phyloP scores from a whole-genome alignment of 352 stramenopile species.

The Lagenidium giganteum region DNA sequence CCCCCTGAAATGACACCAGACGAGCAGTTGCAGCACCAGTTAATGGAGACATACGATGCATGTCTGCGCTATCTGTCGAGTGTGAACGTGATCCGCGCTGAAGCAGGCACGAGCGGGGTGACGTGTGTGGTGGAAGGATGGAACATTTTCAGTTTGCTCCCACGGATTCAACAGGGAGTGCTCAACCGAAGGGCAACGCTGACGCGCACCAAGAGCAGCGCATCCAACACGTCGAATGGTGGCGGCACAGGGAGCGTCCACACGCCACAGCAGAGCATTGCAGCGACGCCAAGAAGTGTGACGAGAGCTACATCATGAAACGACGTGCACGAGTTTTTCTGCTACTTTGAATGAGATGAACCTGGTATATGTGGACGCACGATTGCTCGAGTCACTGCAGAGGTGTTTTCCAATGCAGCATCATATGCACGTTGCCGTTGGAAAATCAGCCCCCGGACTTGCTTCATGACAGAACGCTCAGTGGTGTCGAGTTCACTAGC shows the following conservation, averaged over 20 bases:
- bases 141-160: constrained; percentile 60
- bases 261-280: too few relatives aligned
- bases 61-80: constrained; percentile 42
- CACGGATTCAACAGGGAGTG: constrained; percentile 27
- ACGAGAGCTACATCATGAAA: too few relatives aligned
- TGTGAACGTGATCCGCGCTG: constrained; percentile 40
- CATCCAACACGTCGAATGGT: constrained; percentile 10
- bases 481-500: not conserved
- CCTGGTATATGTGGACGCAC: too few relatives aligned
- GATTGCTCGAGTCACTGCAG: too few relatives aligned
- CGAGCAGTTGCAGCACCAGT: constrained; percentile 32
- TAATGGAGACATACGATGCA: constrained; percentile 59
- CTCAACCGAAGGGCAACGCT: constrained; percentile 20
- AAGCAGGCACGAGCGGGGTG: constrained; percentile 62
- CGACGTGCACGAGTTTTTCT: too few relatives aligned
- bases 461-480: constrained; percentile 32
- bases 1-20: constrained; percentile 17
- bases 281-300: too few relatives aligned
- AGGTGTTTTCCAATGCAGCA: too few relatives aligned
- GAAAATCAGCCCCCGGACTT: too few relatives aligned
- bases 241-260: not conserved
- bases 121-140: constrained; percentile 53
- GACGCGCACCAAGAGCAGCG: constrained; percentile 31
- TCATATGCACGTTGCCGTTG: too few relatives aligned
- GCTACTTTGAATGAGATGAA: too few relatives aligned